Percentiles rank a stretch among this genome's conserved stretches.
Evolutionary conservation across 148 eudicot genomes (phyloP).

Genomic region (Hydrangea macrophylla): DNA sequence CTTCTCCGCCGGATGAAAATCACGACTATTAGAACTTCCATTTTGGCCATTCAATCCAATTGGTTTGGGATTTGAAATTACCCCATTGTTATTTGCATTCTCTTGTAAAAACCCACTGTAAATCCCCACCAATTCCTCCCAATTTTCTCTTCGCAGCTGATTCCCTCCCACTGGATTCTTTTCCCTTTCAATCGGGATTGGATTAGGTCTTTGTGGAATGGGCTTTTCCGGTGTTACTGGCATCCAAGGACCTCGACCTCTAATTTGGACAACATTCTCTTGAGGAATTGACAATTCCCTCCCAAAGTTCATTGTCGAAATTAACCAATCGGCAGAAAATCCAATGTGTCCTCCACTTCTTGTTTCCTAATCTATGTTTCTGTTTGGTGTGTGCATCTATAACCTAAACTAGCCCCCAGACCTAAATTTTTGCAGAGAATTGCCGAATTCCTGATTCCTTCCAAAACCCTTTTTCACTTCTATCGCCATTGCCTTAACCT

Average conservation of each 20-base stretch:
- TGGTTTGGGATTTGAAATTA: constrained; percentile 1
- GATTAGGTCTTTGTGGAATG: constrained; percentile 17
- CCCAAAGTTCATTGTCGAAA: too few relatives aligned
- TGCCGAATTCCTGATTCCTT: background rate
- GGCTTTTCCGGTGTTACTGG: constrained; percentile 33
- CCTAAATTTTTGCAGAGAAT: too few relatives aligned
- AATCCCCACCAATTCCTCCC: constrained; percentile 32
- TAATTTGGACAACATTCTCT: constrained; percentile 24
- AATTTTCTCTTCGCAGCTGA: constrained; percentile 18
- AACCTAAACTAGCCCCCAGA: too few relatives aligned
- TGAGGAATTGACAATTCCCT: constrained; percentile 19
- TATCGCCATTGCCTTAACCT: constrained; percentile 15
- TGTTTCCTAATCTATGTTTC: too few relatives aligned
- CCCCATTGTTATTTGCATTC: constrained; percentile 4
- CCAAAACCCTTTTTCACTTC: background rate
- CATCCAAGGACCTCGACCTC: constrained; percentile 36
- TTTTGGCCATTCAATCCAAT: background rate
- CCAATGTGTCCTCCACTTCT: too few relatives aligned
- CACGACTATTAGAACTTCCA: constrained; percentile 6
- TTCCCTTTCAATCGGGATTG: constrained; percentile 19
- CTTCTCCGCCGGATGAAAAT: too few relatives aligned
- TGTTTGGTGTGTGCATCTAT: too few relatives aligned
- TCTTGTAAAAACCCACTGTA: constrained; percentile 23
- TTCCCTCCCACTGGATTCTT: too few relatives aligned
- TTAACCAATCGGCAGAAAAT: too few relatives aligned